Conservation (phyloP, 2,329 filamentous ascomycete genomes). For the Colletotrichum liaoningense region DNA sequence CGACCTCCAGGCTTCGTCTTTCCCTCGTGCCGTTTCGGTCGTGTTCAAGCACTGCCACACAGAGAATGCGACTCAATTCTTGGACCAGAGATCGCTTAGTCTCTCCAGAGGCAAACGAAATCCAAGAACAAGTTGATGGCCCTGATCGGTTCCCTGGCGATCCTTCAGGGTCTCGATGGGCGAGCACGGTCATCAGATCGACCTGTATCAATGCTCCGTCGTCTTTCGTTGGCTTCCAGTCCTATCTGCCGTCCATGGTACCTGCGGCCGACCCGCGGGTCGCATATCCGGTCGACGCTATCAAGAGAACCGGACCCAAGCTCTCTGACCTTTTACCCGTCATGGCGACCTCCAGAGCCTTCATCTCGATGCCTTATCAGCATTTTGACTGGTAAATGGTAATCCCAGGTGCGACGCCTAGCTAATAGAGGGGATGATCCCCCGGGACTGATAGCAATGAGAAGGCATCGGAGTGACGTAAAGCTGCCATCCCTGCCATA, state of each 20-base stretch:
- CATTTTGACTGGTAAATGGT: neutral
- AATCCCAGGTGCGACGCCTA: conserved; percentile 2
- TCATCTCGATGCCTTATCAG: conserved; percentile 2
- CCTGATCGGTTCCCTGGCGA: conserved; percentile 27
- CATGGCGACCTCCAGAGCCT: neutral
- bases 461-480: conserved; percentile 17
- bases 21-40: neutral
- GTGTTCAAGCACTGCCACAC: conserved; percentile 20
- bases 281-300: conserved; percentile 6
- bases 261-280: conserved; percentile 28
- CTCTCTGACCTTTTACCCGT: neutral
- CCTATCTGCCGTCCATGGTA: conserved; percentile 17
- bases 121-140: conserved; percentile 20
- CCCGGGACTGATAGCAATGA: neutral
- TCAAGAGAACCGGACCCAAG: neutral
- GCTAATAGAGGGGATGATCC: conserved; percentile 7
- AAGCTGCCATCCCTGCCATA: conserved; percentile 27
- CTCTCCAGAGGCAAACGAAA: conserved; percentile 21
- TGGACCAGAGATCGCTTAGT: neutral
- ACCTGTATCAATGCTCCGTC: neutral
- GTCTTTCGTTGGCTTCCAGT: neutral
- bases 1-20: neutral
- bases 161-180: conserved; percentile 14
- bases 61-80: conserved; percentile 12
- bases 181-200: conserved; percentile 9